These are phyloP conservation scores for Pascua guehoae DNA, from an alignment of 1,284 basidiomycete genomes.

Conservation along the genomic window DNA sequence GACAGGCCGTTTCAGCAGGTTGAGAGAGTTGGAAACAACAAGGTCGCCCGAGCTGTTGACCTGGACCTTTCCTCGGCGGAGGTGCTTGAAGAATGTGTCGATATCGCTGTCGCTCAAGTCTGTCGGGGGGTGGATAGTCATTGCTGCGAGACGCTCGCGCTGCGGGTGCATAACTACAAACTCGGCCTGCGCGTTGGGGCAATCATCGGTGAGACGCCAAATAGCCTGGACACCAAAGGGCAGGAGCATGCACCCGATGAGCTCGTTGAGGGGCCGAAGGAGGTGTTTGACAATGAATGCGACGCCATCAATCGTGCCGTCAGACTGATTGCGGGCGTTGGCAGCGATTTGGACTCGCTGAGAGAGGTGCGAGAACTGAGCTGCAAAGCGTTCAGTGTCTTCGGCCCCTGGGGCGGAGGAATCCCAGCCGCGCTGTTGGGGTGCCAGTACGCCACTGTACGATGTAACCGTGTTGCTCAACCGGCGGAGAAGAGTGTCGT, in stretches of 20 bases:
- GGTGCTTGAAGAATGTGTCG: background rate
- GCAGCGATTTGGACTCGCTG: background rate
- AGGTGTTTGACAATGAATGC: constrained; percentile 9
- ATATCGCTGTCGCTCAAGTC: constrained; percentile 1
- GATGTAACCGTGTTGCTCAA: too few species aligned
- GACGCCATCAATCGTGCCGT: background rate
- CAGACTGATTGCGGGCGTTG: background rate
- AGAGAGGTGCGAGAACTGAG: background rate
- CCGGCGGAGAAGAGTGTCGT: too few species aligned
- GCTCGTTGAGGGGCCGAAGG: constrained; percentile 13
- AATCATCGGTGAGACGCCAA: constrained; percentile 5
- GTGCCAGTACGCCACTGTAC: too few species aligned
- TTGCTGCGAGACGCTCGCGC: background rate
- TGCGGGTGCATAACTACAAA: background rate
- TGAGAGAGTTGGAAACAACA: background rate
- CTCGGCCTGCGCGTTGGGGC: background rate
- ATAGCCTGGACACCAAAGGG: constrained; percentile 5
- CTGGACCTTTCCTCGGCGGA: constrained; percentile 1
- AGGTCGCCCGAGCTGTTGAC: background rate
- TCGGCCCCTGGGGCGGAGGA: background rate
- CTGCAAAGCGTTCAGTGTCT: constrained; percentile 5
- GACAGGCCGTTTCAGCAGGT: background rate
- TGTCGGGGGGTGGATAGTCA: background rate
- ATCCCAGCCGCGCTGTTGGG: background rate
- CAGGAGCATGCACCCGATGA: constrained; percentile 12